Conservation (phyloP, 2,329 filamentous ascomycete species). For the Penicillium sclerotiorum region DNA sequence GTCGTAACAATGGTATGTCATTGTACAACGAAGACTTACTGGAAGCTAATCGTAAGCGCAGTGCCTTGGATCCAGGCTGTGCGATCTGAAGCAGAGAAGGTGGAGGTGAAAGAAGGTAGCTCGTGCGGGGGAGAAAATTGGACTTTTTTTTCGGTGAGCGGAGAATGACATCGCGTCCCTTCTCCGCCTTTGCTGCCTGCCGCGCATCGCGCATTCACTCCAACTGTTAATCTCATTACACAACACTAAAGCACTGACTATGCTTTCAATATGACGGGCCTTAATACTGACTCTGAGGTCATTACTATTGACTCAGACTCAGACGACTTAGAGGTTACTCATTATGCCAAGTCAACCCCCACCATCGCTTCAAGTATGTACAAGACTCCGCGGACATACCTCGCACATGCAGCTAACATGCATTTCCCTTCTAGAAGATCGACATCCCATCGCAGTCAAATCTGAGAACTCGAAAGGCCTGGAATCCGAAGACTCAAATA, state of each 20-base stretch:
- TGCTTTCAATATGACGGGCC: slow-evolving; percentile 19
- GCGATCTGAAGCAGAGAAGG: no score
- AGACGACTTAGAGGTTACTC: slow-evolving; percentile 49
- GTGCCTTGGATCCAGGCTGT: no score
- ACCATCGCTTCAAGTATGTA: slow-evolving; percentile 14
- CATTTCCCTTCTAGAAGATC: slow-evolving; percentile 8
- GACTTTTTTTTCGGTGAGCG: slow-evolving; percentile 20
- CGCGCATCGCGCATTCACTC: slow-evolving; percentile 3
- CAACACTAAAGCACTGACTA: slow-evolving; percentile 2
- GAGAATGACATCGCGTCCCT: slow-evolving; percentile 28
- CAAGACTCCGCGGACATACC: slow-evolving; percentile 7
- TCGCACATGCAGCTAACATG: slow-evolving; percentile 22
- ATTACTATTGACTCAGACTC: slow-evolving; percentile 37
- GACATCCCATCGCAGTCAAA: slow-evolving; percentile 1
- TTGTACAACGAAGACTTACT: neutral
- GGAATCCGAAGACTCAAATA: slow-evolving; percentile 7
- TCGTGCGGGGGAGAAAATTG: slow-evolving; percentile 7
- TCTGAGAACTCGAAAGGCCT: slow-evolving; percentile 7
- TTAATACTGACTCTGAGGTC: slow-evolving; percentile 23
- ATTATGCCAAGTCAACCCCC: slow-evolving; percentile 14
- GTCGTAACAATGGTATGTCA: slow-evolving; percentile 2
- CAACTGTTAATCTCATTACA: neutral
- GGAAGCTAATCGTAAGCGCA: no score
- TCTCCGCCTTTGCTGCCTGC: slow-evolving; percentile 23
- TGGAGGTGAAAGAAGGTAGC: slow-evolving; percentile 1